These are phyloP conservation scores for Solanum paucissectum DNA, from an alignment of 257 asterid genomes.

Conservation along the genomic window DNA sequence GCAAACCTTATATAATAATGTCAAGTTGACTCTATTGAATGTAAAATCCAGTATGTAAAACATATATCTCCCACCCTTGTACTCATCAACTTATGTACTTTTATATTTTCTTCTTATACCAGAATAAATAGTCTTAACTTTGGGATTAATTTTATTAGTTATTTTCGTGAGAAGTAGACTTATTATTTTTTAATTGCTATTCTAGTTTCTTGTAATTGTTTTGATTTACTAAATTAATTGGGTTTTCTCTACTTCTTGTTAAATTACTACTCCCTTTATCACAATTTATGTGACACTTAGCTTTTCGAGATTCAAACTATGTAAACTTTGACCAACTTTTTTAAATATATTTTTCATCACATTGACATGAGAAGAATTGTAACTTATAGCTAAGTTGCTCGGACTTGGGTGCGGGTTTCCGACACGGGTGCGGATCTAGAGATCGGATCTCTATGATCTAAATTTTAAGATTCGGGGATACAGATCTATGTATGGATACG, in stretches of 20 bases:
- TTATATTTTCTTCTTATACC: not conserved
- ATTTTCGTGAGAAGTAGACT: not conserved
- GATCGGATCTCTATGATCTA: not conserved
- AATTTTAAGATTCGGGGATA: not conserved
- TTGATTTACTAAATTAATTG: not conserved
- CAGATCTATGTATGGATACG: not conserved
- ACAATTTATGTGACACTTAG: not conserved
- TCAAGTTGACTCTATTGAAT: not conserved
- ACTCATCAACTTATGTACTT: not conserved
- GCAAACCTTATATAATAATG: not conserved
- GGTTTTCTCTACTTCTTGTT: not conserved
- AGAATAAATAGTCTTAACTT: not conserved
- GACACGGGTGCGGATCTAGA: not conserved
- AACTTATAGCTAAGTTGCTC: not conserved
- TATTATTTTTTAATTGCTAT: not conserved
- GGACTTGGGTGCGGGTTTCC: not conserved
- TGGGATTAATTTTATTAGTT: not conserved
- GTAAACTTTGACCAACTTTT: not conserved
- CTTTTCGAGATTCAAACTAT: not conserved
- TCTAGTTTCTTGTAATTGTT: not conserved
- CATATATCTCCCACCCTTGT: not conserved
- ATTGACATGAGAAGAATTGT: not conserved
- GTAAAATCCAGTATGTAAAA: not conserved
- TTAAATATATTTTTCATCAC: not conserved
- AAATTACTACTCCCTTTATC: not conserved